Conservation (phyloP, 768 basidiomycete genomes). For the Tricholoma saponaceum region DNA sequence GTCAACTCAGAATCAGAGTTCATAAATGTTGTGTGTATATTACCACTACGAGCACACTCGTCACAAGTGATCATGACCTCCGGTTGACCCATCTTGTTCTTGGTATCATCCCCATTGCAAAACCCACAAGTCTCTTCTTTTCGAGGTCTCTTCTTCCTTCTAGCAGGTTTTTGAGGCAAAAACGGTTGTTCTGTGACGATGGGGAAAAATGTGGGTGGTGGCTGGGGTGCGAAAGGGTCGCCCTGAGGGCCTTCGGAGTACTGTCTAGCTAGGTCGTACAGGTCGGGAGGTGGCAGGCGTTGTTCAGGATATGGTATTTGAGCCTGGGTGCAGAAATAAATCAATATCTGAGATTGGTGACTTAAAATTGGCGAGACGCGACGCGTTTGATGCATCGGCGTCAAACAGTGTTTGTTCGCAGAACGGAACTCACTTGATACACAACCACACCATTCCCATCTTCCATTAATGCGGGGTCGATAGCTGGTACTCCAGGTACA, state of each 20-base stretch:
- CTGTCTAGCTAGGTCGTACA: conserved; percentile 37
- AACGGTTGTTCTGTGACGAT: conserved; percentile 42
- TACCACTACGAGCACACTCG: conserved; percentile 83
- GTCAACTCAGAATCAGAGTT: conserved; percentile 2
- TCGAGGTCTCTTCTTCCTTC: conserved; percentile 41
- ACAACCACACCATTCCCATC: conserved; percentile 18
- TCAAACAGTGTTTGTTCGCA: conserved; percentile 20
- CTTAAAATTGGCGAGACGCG: conserved; percentile 54
- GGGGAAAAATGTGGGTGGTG: conserved; percentile 46
- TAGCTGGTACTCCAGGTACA: conserved; percentile 49
- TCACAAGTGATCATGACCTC: conserved; percentile 78
- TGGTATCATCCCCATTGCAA: conserved; percentile 62
- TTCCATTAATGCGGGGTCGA: conserved; percentile 49
- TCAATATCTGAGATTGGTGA: conserved; percentile 19
- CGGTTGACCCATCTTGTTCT: conserved; percentile 50
- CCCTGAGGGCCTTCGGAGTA: conserved; percentile 78
- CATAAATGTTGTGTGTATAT: conserved; percentile 18
- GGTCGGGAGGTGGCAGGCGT: conserved; percentile 22
- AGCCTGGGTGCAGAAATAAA: conserved; percentile 20
- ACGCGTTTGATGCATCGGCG: conserved; percentile 46
- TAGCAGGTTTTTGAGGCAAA: conserved; percentile 39
- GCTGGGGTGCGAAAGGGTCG: conserved; percentile 76
- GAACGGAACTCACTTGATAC: conserved; percentile 34
- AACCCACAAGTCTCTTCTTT: conserved; percentile 74
- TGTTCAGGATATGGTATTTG: conserved; percentile 20